These are phyloP conservation scores for Lasiosphaeris hirsuta DNA, from an alignment of 495 filamentous ascomycete species.

Conservation along the genomic window DNA sequence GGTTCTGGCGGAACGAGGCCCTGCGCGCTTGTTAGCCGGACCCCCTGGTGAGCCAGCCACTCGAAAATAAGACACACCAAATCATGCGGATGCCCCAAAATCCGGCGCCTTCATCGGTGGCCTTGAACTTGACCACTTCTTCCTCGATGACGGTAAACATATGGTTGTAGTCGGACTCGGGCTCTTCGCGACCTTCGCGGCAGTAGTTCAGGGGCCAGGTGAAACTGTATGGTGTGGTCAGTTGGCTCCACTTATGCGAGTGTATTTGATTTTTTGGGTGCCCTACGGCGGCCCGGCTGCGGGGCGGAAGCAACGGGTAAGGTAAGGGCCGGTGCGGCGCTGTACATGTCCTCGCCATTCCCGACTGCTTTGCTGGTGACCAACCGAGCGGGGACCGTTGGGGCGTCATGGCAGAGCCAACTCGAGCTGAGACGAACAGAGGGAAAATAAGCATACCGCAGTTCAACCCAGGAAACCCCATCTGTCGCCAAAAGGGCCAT, in stretches of 20 bases:
- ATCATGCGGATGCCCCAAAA: constrained; percentile 90
- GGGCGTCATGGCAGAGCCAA: too few relatives aligned
- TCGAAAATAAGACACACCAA: constrained; percentile 38
- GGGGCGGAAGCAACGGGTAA: neutral
- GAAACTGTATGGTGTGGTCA: constrained; percentile 31
- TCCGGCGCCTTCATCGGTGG: constrained; percentile 56
- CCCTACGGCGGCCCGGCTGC: neutral
- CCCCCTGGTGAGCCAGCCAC: too few relatives aligned
- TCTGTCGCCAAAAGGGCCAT: constrained; percentile 67
- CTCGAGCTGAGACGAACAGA: neutral
- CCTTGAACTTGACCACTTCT: constrained; percentile 72
- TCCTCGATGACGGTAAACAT: constrained; percentile 71
- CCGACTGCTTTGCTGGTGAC: too few relatives aligned
- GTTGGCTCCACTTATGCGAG: neutral
- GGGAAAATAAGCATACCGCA: constrained; percentile 37
- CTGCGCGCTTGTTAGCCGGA: too few relatives aligned
- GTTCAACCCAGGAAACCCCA: constrained; percentile 77
- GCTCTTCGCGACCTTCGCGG: constrained; percentile 52
- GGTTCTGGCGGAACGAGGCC: constrained; percentile 64
- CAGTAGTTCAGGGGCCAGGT: constrained; percentile 62
- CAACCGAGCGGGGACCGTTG: too few relatives aligned
- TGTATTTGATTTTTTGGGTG: neutral
- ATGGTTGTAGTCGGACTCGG: constrained; percentile 60
- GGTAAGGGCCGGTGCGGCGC: neutral
- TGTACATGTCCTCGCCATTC: too few relatives aligned